phyloP scores from a whole-genome alignment of 2,329 filamentous ascomycete species.

The Trichoderma sp. region DNA sequence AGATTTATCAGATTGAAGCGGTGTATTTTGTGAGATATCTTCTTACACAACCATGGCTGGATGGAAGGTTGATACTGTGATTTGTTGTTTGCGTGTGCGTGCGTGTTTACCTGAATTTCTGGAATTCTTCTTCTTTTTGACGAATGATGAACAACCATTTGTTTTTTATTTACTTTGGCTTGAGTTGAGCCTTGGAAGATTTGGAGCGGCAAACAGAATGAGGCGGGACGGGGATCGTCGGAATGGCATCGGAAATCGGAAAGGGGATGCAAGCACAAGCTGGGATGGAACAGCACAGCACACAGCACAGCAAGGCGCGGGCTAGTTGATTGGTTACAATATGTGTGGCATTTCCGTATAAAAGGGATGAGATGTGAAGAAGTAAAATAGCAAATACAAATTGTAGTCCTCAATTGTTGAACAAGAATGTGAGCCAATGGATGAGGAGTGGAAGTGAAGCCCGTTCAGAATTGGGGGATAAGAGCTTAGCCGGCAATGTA shows the following conservation, averaged over 20 bases:
- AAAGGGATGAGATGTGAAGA: not conserved
- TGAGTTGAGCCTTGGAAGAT: not conserved
- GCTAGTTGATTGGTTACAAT: not conserved
- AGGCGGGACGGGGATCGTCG: not conserved
- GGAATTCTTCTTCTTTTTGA: not conserved
- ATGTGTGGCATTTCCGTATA: not conserved
- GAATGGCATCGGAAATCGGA: slow-evolving; percentile 10
- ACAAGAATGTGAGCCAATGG: not conserved
- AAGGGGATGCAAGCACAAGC: not conserved
- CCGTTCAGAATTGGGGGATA: not conserved
- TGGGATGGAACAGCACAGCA: not conserved
- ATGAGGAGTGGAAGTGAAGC: not conserved
- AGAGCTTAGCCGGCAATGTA: slow-evolving; percentile 1
- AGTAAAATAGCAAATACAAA: not conserved
- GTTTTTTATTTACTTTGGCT: not conserved
- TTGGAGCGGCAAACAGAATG: not conserved
- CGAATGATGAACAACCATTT: not conserved
- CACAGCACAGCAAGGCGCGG: not conserved
- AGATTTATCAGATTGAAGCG: not conserved
- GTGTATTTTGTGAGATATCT: not conserved
- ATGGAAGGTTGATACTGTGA: not conserved
- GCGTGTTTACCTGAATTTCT: not conserved
- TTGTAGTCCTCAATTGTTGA: not conserved
- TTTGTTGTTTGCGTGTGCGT: not conserved
- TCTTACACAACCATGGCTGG: not conserved